Evolutionary conservation across 768 basidiomycete genomes (phyloP).

Genomic region (Albatrellus ellisii): DNA sequence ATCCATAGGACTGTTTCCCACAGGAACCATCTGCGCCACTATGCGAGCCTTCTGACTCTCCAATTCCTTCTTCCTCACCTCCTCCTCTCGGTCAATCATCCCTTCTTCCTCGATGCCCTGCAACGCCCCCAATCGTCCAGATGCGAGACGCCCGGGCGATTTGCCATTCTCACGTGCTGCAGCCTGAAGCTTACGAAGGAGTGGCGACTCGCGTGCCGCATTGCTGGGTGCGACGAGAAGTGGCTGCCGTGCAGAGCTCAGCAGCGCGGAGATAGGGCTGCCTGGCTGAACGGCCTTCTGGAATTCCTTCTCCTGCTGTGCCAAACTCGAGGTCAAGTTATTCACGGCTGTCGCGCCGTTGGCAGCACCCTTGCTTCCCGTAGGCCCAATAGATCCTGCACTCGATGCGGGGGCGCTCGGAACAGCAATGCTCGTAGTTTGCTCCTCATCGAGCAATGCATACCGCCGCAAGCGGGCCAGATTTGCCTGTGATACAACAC

Average conservation of each 20-base stretch:
- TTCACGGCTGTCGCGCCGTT: conserved; percentile 15
- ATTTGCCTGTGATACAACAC: conserved; percentile 50
- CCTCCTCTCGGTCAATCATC: conserved; percentile 26
- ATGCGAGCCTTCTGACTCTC: conserved; percentile 89
- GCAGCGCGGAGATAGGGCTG: conserved; percentile 83
- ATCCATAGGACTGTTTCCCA: conserved; percentile 21
- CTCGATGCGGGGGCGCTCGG: conserved; percentile 24
- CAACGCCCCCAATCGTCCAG: conserved; percentile 27
- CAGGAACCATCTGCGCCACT: conserved; percentile 85
- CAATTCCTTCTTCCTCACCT: conserved; percentile 53
- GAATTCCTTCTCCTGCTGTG: conserved; percentile 93
- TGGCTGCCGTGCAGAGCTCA: conserved; percentile 82
- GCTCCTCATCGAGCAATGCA: conserved; percentile 53
- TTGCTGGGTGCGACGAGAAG: conserved; percentile 46
- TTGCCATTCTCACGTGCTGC: conserved; percentile 37
- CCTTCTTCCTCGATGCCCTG: conserved; percentile 33
- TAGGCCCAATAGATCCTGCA: no score
- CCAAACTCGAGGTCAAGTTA: conserved; percentile 47
- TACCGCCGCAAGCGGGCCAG: conserved; percentile 52
- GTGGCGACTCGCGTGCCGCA: conserved; percentile 27
- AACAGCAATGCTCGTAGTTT: conserved; percentile 28
- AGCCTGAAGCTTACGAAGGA: conserved; percentile 45
- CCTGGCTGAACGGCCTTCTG: conserved; percentile 91
- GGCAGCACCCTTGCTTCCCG: conserved; percentile 12
- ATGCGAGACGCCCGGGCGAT: no score